Base-by-base conservation (phyloP, 2,329 filamentous ascomycete genomes). In the Fusarium hainanense region DNA sequence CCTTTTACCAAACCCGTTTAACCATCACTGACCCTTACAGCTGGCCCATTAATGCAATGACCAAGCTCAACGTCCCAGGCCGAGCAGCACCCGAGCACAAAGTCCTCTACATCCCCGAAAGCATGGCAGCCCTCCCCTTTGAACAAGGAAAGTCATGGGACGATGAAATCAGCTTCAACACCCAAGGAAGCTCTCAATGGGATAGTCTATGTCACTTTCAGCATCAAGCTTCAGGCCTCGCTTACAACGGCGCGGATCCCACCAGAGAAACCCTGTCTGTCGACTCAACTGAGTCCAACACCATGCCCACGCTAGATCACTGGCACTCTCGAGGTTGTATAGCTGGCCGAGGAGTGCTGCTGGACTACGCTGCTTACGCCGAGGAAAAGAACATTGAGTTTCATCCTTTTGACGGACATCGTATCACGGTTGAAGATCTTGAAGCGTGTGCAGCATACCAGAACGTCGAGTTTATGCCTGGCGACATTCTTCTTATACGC, bases 401-500 rank as follows among this genome's bases (percentile, higher is more conserved):
- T 63, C 81, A 87, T 68, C 83, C 87, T 1, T 83, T 88, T 50
- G 82, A 82, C 6, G 79, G 82, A 1, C 81, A 88, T 71, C 81
- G 83, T 28, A 89, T 91, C 75, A 84, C 82, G 0, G 78, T 85
- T 3, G 74, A 81, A 2, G 84, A 89, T 1, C 82, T 93, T 0
- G 85, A 87, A 55, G 82, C 84, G 11, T 88, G 88, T 34, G 91
- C 88, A 0, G 80, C 80, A 34, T 80, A 85, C 37, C 88, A 92
- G 69, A 86, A 86, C 1, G 81, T 92, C 27, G 85, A 90, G 64
- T 89, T 92, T 73, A 85, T 82, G 1, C 85, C 87, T 4, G 91
- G 90, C 7, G 90, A 93, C 65, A 87, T 93, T 57, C 82, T 93
- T 13, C 82, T 93, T 46, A 76, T 93, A 21, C 84, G 90, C 20